A percentile compares a stretch with the other conserved stretches of the same genome.
phyloP scores from a whole-genome alignment of 768 basidiomycete species.

The Mycena maculata region DNA sequence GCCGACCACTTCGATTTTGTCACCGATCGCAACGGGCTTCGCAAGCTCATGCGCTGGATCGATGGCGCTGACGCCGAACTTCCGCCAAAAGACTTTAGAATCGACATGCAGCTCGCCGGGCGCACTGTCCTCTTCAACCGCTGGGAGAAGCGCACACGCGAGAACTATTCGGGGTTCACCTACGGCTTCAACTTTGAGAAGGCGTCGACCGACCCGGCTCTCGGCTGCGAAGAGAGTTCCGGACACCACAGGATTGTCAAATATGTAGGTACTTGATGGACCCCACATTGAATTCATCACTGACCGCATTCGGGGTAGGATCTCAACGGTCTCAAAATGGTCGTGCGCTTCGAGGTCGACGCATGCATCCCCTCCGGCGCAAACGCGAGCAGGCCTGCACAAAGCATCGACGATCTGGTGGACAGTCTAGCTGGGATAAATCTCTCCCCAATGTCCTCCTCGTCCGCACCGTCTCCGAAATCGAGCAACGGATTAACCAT shows the following conservation, averaged over 20 bases:
- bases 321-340: constrained; percentile 65
- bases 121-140: constrained; percentile 72
- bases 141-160: constrained; percentile 58
- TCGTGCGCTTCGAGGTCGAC: constrained; percentile 71
- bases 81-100: constrained; percentile 66
- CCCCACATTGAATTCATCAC: neutral
- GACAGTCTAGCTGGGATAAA: constrained; percentile 47
- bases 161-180: constrained; percentile 50
- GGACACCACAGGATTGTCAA: constrained; percentile 73
- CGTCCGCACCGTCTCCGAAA: constrained; percentile 24
- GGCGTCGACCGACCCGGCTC: constrained; percentile 59
- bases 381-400: constrained; percentile 11
- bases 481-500: constrained; percentile 38
- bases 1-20: constrained; percentile 54
- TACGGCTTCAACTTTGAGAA: constrained; percentile 75
- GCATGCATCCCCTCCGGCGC: constrained; percentile 51
- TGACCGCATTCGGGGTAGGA: constrained; percentile 51
- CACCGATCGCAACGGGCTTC: constrained; percentile 65
- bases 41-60: constrained; percentile 64
- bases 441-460: constrained; percentile 33
- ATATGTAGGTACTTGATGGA: constrained; percentile 61
- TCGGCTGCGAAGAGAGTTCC: constrained; percentile 60
- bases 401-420: constrained; percentile 51
- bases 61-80: constrained; percentile 55
- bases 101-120: constrained; percentile 75